Evolutionary conservation across 768 basidiomycete species (phyloP).

Genomic region (Calocybe indica): DNA sequence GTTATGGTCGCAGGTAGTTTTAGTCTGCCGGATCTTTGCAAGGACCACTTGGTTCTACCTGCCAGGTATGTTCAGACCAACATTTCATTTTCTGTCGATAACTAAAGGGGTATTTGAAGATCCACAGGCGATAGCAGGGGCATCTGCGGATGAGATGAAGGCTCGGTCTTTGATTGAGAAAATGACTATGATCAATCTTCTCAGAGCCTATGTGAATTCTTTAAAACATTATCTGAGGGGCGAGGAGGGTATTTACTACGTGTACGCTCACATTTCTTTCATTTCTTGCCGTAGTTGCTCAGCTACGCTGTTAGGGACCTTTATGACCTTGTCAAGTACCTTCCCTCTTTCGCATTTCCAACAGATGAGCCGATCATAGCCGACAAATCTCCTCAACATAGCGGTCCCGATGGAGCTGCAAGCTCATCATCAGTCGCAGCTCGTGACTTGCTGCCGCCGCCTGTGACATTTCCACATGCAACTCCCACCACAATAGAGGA

Average conservation of each 20-base stretch:
- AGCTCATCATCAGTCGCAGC: too few relatives aligned
- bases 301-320: slow-evolving; percentile 36
- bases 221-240: slow-evolving; percentile 70
- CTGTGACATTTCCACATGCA: slow-evolving; percentile 18
- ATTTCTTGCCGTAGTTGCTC: slow-evolving; percentile 13
- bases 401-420: slow-evolving; percentile 9
- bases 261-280: slow-evolving; percentile 17
- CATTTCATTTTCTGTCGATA: not conserved
- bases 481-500: slow-evolving; percentile 8
- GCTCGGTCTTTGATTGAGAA: slow-evolving; percentile 55
- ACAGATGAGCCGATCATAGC: slow-evolving; percentile 36
- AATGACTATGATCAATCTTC: slow-evolving; percentile 60
- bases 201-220: slow-evolving; percentile 62
- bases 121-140: slow-evolving; percentile 12
- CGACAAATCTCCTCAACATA: slow-evolving; percentile 23
- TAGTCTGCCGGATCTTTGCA: slow-evolving; percentile 49
- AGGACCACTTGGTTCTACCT: slow-evolving; percentile 67
- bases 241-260: slow-evolving; percentile 41
- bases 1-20: slow-evolving; percentile 64
- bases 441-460: slow-evolving; percentile 14
- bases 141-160: slow-evolving; percentile 22
- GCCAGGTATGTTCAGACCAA: slow-evolving; percentile 32
- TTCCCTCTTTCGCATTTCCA: slow-evolving; percentile 57
- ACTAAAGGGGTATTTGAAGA: slow-evolving; percentile 9
- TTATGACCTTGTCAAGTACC: slow-evolving; percentile 64